A percentile compares a stretch with the other conserved stretches of the same genome.
Conservation (phyloP, 805 yeast genomes). For the Yarrowia alimentaria region DNA sequence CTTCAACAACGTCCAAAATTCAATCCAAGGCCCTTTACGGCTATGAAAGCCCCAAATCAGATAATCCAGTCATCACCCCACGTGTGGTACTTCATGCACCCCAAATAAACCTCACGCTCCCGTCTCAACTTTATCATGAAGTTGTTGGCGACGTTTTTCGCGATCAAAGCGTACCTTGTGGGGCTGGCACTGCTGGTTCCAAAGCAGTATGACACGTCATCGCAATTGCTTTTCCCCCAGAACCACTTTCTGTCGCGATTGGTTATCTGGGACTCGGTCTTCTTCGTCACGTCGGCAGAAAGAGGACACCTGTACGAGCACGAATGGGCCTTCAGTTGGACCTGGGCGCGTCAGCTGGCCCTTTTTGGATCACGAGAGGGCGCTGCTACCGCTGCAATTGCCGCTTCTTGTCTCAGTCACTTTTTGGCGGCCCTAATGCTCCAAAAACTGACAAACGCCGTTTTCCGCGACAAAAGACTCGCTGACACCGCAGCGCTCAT, state of each 20-base stretch:
- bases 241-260: constrained; percentile 38
- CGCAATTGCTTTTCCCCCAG: constrained; percentile 1
- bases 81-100: background rate
- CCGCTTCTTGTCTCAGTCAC: constrained; percentile 55
- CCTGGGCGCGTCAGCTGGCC: constrained; percentile 58
- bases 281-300: constrained; percentile 58
- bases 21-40: too few species aligned
- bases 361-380: constrained; percentile 1
- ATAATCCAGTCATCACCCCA: too few species aligned
- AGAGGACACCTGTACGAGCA: constrained; percentile 69
- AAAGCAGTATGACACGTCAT: constrained; percentile 19
- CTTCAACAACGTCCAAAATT: too few species aligned
- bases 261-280: constrained; percentile 84
- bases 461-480: constrained; percentile 31
- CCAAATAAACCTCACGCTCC: background rate
- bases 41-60: too few species aligned
- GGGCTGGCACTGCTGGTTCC: constrained; percentile 9
- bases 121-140: too few species aligned
- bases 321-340: constrained; percentile 81
- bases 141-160: constrained; percentile 8
- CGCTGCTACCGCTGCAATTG: constrained; percentile 47
- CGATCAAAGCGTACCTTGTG: constrained; percentile 4
- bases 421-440: constrained; percentile 49
- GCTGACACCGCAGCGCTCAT: constrained; percentile 46
- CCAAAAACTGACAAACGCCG: constrained; percentile 47